phyloP scores from a whole-genome alignment of 2,329 filamentous ascomycete species.

The Fusarium domesticum region DNA sequence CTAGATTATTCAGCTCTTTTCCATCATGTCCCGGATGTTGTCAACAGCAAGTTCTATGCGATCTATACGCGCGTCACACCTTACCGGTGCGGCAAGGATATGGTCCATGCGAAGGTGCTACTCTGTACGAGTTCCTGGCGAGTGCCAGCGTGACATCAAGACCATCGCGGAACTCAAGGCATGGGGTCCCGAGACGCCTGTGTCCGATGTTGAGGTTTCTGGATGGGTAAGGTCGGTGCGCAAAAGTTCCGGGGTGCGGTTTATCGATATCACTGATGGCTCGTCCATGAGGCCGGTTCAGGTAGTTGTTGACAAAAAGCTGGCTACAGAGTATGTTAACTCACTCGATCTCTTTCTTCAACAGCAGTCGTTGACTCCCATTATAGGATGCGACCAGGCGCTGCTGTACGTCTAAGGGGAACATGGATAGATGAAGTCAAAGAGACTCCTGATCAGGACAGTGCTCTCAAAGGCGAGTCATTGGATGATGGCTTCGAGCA shows the following conservation, averaged over 20 bases:
- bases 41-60: conserved; percentile 20
- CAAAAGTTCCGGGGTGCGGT: conserved; percentile 79
- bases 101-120: conserved; percentile 26
- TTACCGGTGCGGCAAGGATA: conserved; percentile 7
- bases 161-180: conserved; percentile 57
- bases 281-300: conserved; percentile 78
- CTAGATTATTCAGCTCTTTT: conserved; percentile 2
- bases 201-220: conserved; percentile 58
- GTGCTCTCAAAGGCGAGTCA: conserved; percentile 2
- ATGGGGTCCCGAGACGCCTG: conserved; percentile 44
- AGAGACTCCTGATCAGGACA: conserved; percentile 1
- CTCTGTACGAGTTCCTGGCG: conserved; percentile 33
- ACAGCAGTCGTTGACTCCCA: conserved; percentile 27
- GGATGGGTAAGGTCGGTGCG: conserved; percentile 83
- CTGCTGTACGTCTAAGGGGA: conserved; percentile 74
- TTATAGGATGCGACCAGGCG: conserved; percentile 72
- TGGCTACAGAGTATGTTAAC: conserved; percentile 66
- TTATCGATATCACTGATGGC: conserved; percentile 84
- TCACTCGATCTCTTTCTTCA: conserved; percentile 9
- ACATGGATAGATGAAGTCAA: conserved; percentile 55
- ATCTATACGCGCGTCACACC: conserved; percentile 15
- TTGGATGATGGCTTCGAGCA: background rate
- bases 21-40: conserved; percentile 3
- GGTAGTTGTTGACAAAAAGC: conserved; percentile 69
- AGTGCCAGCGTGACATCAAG: conserved; percentile 34